These are phyloP conservation scores for Saccharomyces paradoxus DNA, from an alignment of 805 yeast species.

Conservation along the genomic window DNA sequence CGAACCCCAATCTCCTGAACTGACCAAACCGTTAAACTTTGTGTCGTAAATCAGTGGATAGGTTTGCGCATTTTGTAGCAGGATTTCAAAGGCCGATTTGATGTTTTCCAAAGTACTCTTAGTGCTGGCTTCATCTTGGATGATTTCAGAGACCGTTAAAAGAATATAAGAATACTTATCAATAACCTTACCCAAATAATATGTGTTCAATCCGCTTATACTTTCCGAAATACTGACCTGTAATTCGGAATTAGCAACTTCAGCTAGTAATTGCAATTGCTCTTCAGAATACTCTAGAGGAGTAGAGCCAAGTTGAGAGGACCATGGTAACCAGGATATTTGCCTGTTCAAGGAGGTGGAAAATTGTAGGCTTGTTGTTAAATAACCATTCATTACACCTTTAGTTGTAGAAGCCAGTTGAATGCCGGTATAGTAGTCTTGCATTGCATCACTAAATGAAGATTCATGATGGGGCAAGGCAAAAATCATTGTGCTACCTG, in stretches of 20 bases:
- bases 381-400: conserved; percentile 40
- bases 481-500: conserved; percentile 41
- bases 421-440: conserved; percentile 9
- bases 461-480: conserved; percentile 62
- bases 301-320: conserved; percentile 23
- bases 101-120: conserved; percentile 29
- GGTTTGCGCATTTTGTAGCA: conserved; percentile 36
- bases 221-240: conserved; percentile 38
- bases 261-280: conserved; percentile 37
- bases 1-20: conserved; percentile 36
- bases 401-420: conserved; percentile 41
- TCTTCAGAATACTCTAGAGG: conserved; percentile 35
- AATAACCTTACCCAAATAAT: conserved; percentile 45
- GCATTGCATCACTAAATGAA: conserved; percentile 33
- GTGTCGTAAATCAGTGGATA: conserved; percentile 51
- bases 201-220: conserved; percentile 37
- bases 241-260: conserved; percentile 40
- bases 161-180: conserved; percentile 53
- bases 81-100: conserved; percentile 38
- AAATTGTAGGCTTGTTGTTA: conserved; percentile 34
- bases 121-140: conserved; percentile 37
- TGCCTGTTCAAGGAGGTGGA: conserved; percentile 34
- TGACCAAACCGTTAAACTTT: conserved; percentile 47
- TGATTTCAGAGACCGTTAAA: conserved; percentile 41
- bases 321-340: conserved; percentile 41